A percentile compares a stretch with the other conserved stretches of the same genome.
Evolutionary conservation across 202 grass and related monocot species (phyloP).

Genomic region (Setaria italica): DNA sequence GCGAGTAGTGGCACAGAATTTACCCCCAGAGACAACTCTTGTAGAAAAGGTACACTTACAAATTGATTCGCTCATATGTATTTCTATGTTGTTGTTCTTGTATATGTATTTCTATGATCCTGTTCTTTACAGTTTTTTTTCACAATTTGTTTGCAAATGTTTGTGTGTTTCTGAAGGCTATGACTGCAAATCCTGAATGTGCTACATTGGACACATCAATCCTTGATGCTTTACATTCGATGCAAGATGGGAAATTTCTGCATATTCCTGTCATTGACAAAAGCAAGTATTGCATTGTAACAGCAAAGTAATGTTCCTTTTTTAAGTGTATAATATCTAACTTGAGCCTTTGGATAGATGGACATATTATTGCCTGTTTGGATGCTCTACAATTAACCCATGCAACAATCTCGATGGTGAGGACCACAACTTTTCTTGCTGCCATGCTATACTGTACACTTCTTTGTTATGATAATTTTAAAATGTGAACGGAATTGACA

Average conservation of each 20-base stretch:
- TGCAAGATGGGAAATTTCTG: constrained; percentile 77
- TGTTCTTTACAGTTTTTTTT: background rate
- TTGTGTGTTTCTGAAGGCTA: constrained; percentile 59
- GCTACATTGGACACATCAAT: constrained; percentile 72
- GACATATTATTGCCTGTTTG: constrained; percentile 70
- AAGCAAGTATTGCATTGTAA: constrained; percentile 58
- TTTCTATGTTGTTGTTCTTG: constrained; percentile 1
- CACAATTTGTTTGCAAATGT: background rate
- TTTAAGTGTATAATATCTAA: constrained; percentile 21
- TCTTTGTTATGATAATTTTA: background rate
- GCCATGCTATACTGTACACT: background rate
- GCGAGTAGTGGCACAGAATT: constrained; percentile 71
- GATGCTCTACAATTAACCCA: constrained; percentile 80
- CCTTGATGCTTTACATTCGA: constrained; percentile 82
- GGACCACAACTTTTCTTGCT: background rate
- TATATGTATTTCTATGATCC: background rate
- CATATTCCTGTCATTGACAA: constrained; percentile 79
- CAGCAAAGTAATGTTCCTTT: background rate
- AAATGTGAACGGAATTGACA: background rate
- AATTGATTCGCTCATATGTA: background rate
- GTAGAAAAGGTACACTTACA: constrained; percentile 72
- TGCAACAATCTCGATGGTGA: constrained; percentile 81
- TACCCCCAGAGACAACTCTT: constrained; percentile 65
- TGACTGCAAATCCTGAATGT: constrained; percentile 68
- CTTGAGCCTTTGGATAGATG: constrained; percentile 52